These are phyloP conservation scores for Thelonectria olida DNA, from an alignment of 2,329 filamentous ascomycete species.

Conservation along the genomic window DNA sequence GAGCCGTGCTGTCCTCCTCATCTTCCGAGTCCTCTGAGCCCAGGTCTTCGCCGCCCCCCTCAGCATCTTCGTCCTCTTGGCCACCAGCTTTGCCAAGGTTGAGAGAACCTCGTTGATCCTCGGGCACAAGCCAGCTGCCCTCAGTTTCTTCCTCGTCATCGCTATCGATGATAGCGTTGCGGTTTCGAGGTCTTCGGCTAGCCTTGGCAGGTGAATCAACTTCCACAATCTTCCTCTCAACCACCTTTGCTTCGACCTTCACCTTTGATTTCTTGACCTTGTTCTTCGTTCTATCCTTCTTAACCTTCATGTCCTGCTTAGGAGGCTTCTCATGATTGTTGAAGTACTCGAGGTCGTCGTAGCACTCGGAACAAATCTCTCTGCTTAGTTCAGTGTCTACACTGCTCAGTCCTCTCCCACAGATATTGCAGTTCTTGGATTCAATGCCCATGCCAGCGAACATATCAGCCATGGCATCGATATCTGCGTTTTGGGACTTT, in stretches of 20 bases:
- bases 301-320: slow-evolving; percentile 45
- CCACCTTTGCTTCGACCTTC: slow-evolving; percentile 30
- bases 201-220: slow-evolving; percentile 20
- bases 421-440: slow-evolving; percentile 84
- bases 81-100: slow-evolving; percentile 83
- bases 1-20: slow-evolving; percentile 64
- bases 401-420: slow-evolving; percentile 72
- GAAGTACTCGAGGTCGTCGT: slow-evolving; percentile 75
- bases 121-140: slow-evolving; percentile 82
- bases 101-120: slow-evolving; percentile 67
- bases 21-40: slow-evolving; percentile 73
- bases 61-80: slow-evolving; percentile 86
- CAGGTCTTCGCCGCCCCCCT: slow-evolving; percentile 85
- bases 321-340: slow-evolving; percentile 54
- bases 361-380: slow-evolving; percentile 77
- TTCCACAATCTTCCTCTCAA: slow-evolving; percentile 23
- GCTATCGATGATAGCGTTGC: slow-evolving; percentile 22
- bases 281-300: slow-evolving; percentile 32
- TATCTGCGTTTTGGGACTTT: slow-evolving; percentile 66
- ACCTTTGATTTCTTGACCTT: slow-evolving; percentile 15
- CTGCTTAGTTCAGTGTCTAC: slow-evolving; percentile 52
- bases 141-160: slow-evolving; percentile 65
- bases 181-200: slow-evolving; percentile 48
- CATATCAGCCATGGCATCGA: slow-evolving; percentile 86
- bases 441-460: slow-evolving; percentile 85